Evolutionary conservation across 208 protist species (phyloP), one percentile per base, ranked within the genome.

Genomic region (Phytomonas sp.): DNA sequence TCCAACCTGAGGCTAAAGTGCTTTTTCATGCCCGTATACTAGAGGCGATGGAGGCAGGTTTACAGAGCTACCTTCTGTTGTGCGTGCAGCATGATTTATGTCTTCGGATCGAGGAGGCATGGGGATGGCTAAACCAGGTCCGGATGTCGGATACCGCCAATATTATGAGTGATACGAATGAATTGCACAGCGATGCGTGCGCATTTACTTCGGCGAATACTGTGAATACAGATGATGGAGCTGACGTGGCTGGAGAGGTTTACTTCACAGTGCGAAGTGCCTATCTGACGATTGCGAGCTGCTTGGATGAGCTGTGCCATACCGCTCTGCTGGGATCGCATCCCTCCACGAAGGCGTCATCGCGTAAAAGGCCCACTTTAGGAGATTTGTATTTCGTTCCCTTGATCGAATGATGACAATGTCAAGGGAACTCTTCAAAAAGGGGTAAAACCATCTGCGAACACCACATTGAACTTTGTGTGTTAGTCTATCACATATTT

Each of bases 251-350:
- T 8, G 40, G 51, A 1, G 80, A 84, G 71, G 71, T 78, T 43
- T 76, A 71, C 64, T 63, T 78, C 37, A 59, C 71, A 31, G 66
- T 82, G 20, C 76, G 74, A 29, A 75, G 70, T 64, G 73, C 80
- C 0, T 85, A 73, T 56, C 4, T 70, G 29, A 68, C 75, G 8
- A 8, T 82, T 51, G 74, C 70, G 0, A 31, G 70, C 17, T 82
- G 81, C 53, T 23, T 82, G 33, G 77, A 79, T 46, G 73, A 79
- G 70, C 71, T 85, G 4, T 79, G 80, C 37, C 51, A 66, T 23
- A 82, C 80, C 11, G 80, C 79, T 2, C 36, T 81, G 31, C 40
- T 85, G 11, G 80, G 71, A 23, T 51, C 40, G 4, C 40, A 51
- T 15, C 2, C 40, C 40, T 51, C 40, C 13, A 51, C 3, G 7